Evolutionary conservation across 345 rosid species (phyloP).

Genomic region (Populus deltoides): DNA sequence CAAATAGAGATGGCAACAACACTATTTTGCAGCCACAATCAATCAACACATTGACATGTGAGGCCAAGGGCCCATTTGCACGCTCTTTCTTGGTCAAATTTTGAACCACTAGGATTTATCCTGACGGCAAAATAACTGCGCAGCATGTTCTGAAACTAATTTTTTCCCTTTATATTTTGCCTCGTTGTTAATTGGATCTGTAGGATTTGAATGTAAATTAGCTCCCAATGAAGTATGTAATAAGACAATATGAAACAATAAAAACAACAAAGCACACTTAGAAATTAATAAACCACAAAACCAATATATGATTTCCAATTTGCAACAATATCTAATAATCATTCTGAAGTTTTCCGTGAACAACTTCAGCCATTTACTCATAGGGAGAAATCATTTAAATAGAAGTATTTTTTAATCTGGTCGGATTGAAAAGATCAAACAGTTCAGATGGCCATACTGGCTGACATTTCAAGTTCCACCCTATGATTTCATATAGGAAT

Average conservation of each 20-base stretch:
- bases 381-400: neutral
- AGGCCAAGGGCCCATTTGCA: neutral
- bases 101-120: neutral
- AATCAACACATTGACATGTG: neutral
- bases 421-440: neutral
- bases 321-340: neutral
- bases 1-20: neutral
- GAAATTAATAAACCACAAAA: neutral
- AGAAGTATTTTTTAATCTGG: neutral
- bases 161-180: neutral
- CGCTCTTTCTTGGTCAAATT: neutral
- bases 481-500: neutral
- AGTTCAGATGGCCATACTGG: neutral
- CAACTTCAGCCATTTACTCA: neutral
- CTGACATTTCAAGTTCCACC: neutral
- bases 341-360: neutral
- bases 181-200: neutral
- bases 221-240: neutral
- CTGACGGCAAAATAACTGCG: neutral
- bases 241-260: neutral
- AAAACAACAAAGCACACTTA: neutral
- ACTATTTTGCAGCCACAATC: neutral
- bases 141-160: neutral
- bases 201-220: neutral
- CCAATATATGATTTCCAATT: neutral